Evolutionary conservation across 768 basidiomycete genomes (phyloP), one percentile per base, ranked within the genome.

Genomic region (Naganishia randhawae): DNA sequence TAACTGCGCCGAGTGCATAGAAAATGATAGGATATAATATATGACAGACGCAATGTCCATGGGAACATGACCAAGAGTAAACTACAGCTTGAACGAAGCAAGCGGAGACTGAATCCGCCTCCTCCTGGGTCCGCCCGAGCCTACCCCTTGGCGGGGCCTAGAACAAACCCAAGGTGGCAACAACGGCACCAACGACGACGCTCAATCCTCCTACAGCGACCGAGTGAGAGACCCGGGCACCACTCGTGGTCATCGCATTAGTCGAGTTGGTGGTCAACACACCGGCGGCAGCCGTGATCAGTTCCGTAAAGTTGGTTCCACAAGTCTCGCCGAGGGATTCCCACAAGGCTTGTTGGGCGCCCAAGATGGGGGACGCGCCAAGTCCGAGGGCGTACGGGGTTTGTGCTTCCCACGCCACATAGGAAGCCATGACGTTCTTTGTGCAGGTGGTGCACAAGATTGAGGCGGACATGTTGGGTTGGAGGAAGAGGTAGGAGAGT

Each of bases 351-450:
- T 80, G 42, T 81, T 97, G 92, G 53, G 84, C 85, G 33, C 81
- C 75, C 51, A 98, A 82, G 65, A 97, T 82, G 16, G 82, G 77
- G 74, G 88, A 89, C 73, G 84, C 83, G 67, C 70, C 63, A 31
- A 96, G 75, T 57, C 95, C 92, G 32, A 88, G 85, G 9, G 84
- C 89, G 78, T 92, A 97, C 1, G 89, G 88, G 50, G 82, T 81
- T 66, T 79, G 78, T 48, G 86, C 84, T 81, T 93, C 90, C 80
- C 85, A 94, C 66, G 82, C 79, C 79, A 91, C 87, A 84, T 90
- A 99, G 10, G 86, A 72, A 1, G 86, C 85, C 72, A 98, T 76
- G 76, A 93, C 82, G 71, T 84, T 84, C 77, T 89, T 86, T 7
- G 70, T 77, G 51, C 72, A 69, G 13, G 71, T 72, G 22, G 74